These are phyloP conservation scores for Ophiostoma fasciatum DNA, from an alignment of 2,329 filamentous ascomycete genomes.

Conservation along the genomic window DNA sequence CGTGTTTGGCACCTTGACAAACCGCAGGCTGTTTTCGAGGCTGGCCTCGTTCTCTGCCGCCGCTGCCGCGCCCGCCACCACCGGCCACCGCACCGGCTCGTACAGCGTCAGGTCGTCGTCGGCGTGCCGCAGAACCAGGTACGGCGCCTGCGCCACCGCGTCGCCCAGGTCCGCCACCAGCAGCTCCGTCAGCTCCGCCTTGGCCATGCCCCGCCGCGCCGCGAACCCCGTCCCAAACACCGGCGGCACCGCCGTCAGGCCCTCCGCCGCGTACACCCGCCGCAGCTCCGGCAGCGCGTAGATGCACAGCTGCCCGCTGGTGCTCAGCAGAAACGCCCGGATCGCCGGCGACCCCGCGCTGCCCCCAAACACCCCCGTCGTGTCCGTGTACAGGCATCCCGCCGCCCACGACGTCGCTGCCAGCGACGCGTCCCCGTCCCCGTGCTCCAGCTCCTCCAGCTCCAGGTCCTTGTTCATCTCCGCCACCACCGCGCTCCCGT, in stretches of 20 bases:
- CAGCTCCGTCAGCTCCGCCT: constrained; percentile 64
- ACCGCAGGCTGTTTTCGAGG: constrained; percentile 1
- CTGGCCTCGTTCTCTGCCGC: background rate
- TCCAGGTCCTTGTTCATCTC: constrained; percentile 71
- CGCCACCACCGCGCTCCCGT: constrained; percentile 65
- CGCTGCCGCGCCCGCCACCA: constrained; percentile 20
- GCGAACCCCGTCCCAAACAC: constrained; percentile 58
- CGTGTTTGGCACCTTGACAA: constrained; percentile 3
- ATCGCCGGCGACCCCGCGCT: constrained; percentile 23
- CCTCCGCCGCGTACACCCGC: constrained; percentile 60
- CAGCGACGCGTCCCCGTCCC: constrained; percentile 42
- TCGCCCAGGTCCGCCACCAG: constrained; percentile 78
- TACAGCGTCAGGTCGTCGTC: constrained; percentile 80
- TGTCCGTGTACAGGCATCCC: constrained; percentile 70
- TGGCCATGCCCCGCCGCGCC: constrained; percentile 53
- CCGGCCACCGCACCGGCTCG: constrained; percentile 62
- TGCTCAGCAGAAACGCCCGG: too few relatives aligned
- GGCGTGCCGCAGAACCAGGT: constrained; percentile 66
- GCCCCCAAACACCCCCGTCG: constrained; percentile 36
- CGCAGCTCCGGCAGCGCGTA: constrained; percentile 63
- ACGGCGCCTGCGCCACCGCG: constrained; percentile 50
- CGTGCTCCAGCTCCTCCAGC: constrained; percentile 63
- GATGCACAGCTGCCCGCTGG: too few relatives aligned
- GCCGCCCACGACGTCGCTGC: constrained; percentile 60
- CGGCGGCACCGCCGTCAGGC: constrained; percentile 63